Evolutionary conservation across 495 filamentous ascomycete genomes (phyloP).

Genomic region (Evernia prunastri): DNA sequence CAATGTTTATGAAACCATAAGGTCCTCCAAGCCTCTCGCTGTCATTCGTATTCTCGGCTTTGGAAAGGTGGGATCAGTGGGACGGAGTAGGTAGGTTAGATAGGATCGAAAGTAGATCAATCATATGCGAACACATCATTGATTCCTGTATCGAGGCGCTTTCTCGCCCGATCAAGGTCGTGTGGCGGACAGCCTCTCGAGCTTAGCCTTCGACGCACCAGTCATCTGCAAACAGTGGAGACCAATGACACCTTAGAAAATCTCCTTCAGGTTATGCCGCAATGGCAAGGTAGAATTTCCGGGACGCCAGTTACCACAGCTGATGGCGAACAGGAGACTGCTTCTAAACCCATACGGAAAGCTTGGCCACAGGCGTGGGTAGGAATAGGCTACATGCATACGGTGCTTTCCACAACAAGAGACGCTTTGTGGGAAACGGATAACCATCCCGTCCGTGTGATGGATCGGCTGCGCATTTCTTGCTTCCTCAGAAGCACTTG

Average conservation of each 20-base stretch:
- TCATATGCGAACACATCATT: constrained; percentile 7
- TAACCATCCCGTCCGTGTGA: not conserved
- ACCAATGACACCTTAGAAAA: no score
- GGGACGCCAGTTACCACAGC: not conserved
- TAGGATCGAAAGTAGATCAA: constrained; percentile 3
- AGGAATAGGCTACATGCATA: not conserved
- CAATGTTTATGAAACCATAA: not conserved
- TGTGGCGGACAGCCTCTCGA: no score
- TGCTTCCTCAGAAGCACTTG: not conserved
- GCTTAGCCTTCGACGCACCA: no score
- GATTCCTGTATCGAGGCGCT: constrained; percentile 3
- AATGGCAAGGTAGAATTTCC: not conserved
- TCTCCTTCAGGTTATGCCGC: no score
- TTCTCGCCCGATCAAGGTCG: not conserved
- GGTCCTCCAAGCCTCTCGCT: constrained; percentile 5
- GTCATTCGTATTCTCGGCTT: constrained; percentile 4
- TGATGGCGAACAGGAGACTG: not conserved
- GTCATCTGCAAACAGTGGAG: no score
- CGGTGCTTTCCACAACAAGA: not conserved
- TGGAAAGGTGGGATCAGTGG: constrained; percentile 5
- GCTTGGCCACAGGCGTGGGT: not conserved
- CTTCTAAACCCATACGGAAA: not conserved
- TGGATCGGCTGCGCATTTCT: not conserved
- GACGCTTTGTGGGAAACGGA: not conserved
- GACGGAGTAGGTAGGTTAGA: constrained; percentile 5